Conservation (phyloP, 1,284 basidiomycete genomes). For the Ustilago bromivora region DNA sequence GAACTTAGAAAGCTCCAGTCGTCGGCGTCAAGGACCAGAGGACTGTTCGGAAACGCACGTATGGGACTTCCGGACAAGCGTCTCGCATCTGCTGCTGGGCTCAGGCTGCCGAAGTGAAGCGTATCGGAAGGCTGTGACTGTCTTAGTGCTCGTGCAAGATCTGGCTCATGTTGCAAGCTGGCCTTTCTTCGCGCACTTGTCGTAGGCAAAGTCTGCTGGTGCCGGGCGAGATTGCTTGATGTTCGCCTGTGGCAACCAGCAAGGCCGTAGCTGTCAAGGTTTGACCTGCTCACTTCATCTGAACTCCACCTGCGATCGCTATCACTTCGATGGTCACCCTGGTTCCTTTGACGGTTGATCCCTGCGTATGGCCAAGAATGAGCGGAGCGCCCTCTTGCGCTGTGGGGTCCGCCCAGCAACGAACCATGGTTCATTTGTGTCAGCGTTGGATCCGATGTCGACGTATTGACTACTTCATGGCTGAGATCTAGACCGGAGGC, state of each 20-base stretch:
- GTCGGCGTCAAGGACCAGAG: background rate
- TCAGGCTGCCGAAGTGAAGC: background rate
- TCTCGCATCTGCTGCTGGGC: background rate
- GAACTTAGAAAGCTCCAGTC: constrained; percentile 15
- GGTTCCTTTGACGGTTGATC: background rate
- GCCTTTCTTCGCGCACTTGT: background rate
- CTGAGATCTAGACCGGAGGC: background rate
- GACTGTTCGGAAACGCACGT: background rate
- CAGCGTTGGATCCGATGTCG: background rate
- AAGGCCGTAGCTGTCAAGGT: background rate
- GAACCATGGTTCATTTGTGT: background rate
- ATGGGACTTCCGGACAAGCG: background rate
- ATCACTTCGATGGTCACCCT: background rate
- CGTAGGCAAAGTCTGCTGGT: background rate
- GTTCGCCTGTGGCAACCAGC: background rate
- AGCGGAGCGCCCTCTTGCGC: background rate
- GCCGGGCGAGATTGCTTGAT: background rate
- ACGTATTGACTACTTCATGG: too few relatives aligned
- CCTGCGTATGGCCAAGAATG: background rate
- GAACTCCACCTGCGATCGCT: background rate
- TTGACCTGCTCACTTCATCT: background rate
- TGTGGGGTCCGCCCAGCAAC: background rate
- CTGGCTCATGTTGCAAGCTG: background rate
- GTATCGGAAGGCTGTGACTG: background rate
- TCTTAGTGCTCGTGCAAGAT: background rate